Percentiles rank a stretch among this genome's conserved stretches.
Conservation (phyloP, 2,329 filamentous ascomycete genomes). For the Tolypocladium inflatum region DNA sequence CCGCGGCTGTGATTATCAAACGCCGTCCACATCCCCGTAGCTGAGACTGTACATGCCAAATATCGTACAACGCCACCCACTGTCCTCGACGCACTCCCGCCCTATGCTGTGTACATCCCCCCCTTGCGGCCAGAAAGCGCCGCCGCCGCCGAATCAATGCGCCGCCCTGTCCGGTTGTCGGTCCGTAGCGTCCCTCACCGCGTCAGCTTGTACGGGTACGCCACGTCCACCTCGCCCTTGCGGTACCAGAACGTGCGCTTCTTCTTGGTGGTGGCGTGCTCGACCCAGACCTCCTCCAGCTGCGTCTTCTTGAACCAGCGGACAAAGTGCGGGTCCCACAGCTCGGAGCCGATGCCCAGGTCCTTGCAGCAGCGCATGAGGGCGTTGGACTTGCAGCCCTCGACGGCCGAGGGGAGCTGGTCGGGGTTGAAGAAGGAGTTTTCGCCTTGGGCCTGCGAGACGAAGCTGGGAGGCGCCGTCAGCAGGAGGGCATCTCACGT, state of each 20-base stretch:
- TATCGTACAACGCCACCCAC: background rate
- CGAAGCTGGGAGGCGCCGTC: constrained; percentile 51
- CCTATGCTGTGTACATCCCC: background rate
- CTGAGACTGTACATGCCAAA: background rate
- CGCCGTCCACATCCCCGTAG: background rate
- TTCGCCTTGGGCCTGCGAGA: constrained; percentile 87
- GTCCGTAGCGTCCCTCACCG: constrained; percentile 4
- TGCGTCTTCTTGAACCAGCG: constrained; percentile 67
- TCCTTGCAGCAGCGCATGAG: constrained; percentile 99
- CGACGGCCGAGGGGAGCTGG: constrained; percentile 84
- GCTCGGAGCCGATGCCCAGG: constrained; percentile 83
- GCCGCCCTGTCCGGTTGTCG: too few species aligned
- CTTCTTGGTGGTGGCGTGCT: constrained; percentile 81
- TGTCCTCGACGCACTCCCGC: background rate
- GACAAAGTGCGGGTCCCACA: constrained; percentile 94
- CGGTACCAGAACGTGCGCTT: constrained; percentile 78
- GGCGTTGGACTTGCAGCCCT: constrained; percentile 96
- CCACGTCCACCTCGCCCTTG: constrained; percentile 65
- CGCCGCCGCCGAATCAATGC: background rate
- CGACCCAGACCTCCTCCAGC: constrained; percentile 77
- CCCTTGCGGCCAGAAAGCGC: background rate
- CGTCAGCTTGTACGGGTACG: constrained; percentile 45
- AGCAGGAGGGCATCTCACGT: background rate
- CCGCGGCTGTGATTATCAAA: background rate
- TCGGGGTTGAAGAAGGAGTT: constrained; percentile 88